Conservation (phyloP, 805 yeast genomes). For the Wickerhamomyces tratensis region DNA sequence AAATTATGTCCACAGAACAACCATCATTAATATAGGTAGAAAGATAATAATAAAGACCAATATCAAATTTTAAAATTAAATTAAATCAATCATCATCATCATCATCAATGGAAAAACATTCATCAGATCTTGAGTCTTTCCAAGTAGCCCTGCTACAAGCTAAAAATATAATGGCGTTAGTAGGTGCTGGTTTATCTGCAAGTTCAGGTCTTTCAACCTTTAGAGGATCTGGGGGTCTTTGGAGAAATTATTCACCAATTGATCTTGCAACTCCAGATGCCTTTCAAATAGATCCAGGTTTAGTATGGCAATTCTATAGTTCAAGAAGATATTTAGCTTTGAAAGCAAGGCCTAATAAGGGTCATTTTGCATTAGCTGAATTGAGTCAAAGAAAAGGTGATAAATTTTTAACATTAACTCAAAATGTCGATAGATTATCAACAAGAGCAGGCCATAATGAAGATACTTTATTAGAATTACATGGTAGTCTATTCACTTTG, state of each 20-base stretch:
- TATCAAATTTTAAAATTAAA: too few relatives aligned
- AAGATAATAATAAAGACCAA: too few relatives aligned
- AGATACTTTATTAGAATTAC: constrained; percentile 53
- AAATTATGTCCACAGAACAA: too few relatives aligned
- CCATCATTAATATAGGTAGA: too few relatives aligned
- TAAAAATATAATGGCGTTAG: constrained; percentile 47
- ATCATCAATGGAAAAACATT: not conserved
- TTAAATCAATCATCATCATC: too few relatives aligned
- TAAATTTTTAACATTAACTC: constrained; percentile 61
- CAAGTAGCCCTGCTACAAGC: constrained; percentile 38
- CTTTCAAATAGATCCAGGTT: constrained; percentile 69
- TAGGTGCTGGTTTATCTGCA: constrained; percentile 80
- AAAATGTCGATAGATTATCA: constrained; percentile 74
- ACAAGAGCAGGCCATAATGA: constrained; percentile 53
- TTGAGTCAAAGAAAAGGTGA: constrained; percentile 33
- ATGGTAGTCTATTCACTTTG: constrained; percentile 68
- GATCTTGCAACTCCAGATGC: constrained; percentile 93
- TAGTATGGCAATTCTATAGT: constrained; percentile 87
- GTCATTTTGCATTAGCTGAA: constrained; percentile 62
- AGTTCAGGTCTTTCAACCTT: constrained; percentile 71
- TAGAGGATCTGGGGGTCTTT: constrained; percentile 62
- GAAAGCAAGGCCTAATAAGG: constrained; percentile 59
- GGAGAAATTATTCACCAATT: constrained; percentile 70
- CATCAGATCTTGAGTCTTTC: constrained; percentile 23
- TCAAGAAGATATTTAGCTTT: constrained; percentile 58